Evolutionary conservation across 495 filamentous ascomycete genomes (phyloP).

Genomic region (Penicillium cinerascens): DNA sequence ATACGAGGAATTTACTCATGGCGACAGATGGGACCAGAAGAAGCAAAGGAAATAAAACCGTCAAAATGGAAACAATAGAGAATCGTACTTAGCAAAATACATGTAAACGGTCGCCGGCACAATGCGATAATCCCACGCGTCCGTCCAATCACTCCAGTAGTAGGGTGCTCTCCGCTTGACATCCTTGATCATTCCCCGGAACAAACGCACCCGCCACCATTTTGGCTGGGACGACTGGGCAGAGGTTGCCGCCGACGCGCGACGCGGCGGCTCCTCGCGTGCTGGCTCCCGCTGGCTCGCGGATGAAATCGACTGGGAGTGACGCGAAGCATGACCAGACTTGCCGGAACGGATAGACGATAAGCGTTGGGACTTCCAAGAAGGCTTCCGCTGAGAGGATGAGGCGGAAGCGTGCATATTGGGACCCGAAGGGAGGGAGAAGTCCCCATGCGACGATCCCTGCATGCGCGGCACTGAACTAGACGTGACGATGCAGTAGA

Average conservation of each 20-base stretch:
- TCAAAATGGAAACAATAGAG: not conserved
- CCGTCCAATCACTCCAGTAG: constrained; percentile 74
- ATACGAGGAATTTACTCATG: not conserved
- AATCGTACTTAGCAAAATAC: constrained; percentile 80
- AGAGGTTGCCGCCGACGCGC: constrained; percentile 11
- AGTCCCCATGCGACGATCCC: constrained; percentile 20
- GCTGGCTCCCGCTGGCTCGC: constrained; percentile 8
- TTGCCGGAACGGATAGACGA: constrained; percentile 20
- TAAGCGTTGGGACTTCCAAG: constrained; percentile 30
- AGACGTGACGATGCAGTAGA: not conserved
- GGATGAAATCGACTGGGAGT: constrained; percentile 10
- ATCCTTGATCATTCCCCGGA: constrained; percentile 69
- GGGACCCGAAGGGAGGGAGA: constrained; percentile 19
- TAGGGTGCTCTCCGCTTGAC: constrained; percentile 67
- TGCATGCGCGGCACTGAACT: constrained; percentile 5
- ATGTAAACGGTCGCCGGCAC: constrained; percentile 81
- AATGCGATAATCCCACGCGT: constrained; percentile 83
- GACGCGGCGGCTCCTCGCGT: constrained; percentile 6
- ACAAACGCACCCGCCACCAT: constrained; percentile 61
- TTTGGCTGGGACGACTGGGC: constrained; percentile 19
- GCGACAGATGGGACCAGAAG: not conserved
- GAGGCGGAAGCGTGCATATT: constrained; percentile 27
- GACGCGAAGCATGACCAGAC: constrained; percentile 9
- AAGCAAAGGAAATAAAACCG: not conserved
- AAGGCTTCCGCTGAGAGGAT: constrained; percentile 28